Conservation (phyloP, 257 asterid genomes). For the Solanum etuberosum region DNA sequence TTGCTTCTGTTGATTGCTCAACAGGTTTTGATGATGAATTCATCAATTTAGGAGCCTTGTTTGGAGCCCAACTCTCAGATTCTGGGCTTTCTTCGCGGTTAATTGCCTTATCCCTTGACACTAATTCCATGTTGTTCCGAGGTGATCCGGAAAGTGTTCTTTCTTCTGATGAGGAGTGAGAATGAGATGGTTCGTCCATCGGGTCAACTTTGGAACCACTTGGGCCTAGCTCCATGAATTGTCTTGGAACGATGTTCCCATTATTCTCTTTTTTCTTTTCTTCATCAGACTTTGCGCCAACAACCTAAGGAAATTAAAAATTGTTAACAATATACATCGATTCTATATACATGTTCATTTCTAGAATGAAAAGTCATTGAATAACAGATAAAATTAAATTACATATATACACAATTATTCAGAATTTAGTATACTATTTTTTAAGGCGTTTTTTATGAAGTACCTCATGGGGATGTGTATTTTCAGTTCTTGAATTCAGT, state of each 20-base stretch:
- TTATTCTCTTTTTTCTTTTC: constrained; percentile 4
- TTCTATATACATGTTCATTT: not conserved
- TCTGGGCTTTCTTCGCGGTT: constrained; percentile 70
- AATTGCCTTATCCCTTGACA: constrained; percentile 14
- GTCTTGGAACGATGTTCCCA: constrained; percentile 25
- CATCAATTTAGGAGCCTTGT: constrained; percentile 36
- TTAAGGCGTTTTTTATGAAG: not conserved
- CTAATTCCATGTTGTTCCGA: constrained; percentile 7
- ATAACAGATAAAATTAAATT: not conserved
- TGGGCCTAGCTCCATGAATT: constrained; percentile 53
- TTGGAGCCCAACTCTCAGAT: constrained; percentile 60
- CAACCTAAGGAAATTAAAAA: not conserved
- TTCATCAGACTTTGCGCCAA: not conserved
- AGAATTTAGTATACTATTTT: not conserved
- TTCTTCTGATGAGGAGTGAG: constrained; percentile 66
- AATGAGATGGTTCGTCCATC: constrained; percentile 35
- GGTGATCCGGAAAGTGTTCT: constrained; percentile 67
- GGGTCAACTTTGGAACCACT: constrained; percentile 3
- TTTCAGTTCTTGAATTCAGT: constrained; percentile 6
- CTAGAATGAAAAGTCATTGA: not conserved
- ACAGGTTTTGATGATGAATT: constrained; percentile 18
- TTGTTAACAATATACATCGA: not conserved
- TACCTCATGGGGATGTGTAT: constrained; percentile 16
- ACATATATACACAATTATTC: not conserved
- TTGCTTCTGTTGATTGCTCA: constrained; percentile 53